Base-by-base conservation (phyloP, 257 asterid genomes). In the Oldenlandia corymbosa region DNA sequence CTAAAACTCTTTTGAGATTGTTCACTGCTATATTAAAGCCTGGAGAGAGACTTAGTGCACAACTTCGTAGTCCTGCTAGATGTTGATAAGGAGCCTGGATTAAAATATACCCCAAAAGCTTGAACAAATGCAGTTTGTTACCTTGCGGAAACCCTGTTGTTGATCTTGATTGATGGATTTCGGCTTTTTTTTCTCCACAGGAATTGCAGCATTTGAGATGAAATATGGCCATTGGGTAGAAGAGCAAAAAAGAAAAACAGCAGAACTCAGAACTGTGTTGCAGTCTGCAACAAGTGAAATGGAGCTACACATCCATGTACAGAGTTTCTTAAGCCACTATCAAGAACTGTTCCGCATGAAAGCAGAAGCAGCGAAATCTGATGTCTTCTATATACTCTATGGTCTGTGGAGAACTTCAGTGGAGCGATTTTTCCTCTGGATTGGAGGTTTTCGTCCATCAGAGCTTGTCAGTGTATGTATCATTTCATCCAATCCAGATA, bases 361-460 rank as follows among this genome's bases (percentile, higher is more conserved):
- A 69, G 78, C 80, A 43, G 90, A 80, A 0, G 97, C 91, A 0
- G 96, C 97, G 18, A 80, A 81, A 45, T 81, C 76, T 0, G 97
- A 93, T 32, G 94, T 95, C 13, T 90, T 93, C 83, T 90, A 87
- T 79, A 68, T 90, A 56, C 85, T 80, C 8, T 93, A 87, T 4
- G 99, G 99, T 45, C 71, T 76, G 70, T 93, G 97, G 97, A 78
- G 79, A 75, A 83, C 97, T 42, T 69, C 97, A 0, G 85, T 87
- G 30, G 97, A 93, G 81, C 87, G 94, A 2, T 83, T 93, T 58
- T 84, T 93, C 79, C 88, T 84, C 2, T 93, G 97, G 99, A 82
- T 93, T 37, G 97, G 99, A 65, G 99, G 99, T n/a, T 90, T 84
- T 71, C 73, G 84, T 2, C 97, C 99, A 20, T 93, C 97, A 11